Base-by-base conservation (phyloP, 805 yeast species). In the Jamesozyma lodderae region DNA sequence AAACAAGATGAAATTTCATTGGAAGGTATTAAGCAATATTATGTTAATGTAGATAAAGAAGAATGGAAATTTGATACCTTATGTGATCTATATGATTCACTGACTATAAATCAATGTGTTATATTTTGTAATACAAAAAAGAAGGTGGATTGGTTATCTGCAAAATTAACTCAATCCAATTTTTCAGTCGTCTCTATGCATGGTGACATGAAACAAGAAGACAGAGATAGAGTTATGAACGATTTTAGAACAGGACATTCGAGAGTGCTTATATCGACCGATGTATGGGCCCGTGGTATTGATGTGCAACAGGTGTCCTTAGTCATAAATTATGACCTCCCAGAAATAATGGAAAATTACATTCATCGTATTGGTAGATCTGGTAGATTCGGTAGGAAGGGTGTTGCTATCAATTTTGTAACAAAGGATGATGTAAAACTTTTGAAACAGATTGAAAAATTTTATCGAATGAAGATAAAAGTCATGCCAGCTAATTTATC, bases 311-410 rank as follows among this genome's bases (percentile, higher is more conserved):
- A 88, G 69, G 95, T 88, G 41, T 86, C 95, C 23, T 73, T 90
- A 51, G 97, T 88, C 47, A 84, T 88, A 49, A 88, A 88, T 72
- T 88, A 86, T 69, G 97, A 88, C 65, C 68, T 88, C 53, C 96
- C 96, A 31, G 72, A 77, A 50, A 82, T 81, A 69, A 78, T 82
- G 64, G 96, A 88, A 66, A 88, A 85, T 71, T 90, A 92, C 64
- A 82, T 90, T 57, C 98, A 90, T 69, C 77, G 98, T 70, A 94
- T 90, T 57, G 98, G 98, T 65, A 79, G 98, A 70, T 85, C 94
- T 53, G 98, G 98, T 58, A 80, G 98, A 66, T 90, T 90, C 72
- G 98, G 98, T 62, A 78, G 98, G 66, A 90, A 88, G 70, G 98
- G 98, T 72, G 90, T 85, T 46, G 96, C 97, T 45, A 83, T 90